Base-by-base conservation (phyloP, 2,329 filamentous ascomycete species). In the Waltergamsia citrina region DNA sequence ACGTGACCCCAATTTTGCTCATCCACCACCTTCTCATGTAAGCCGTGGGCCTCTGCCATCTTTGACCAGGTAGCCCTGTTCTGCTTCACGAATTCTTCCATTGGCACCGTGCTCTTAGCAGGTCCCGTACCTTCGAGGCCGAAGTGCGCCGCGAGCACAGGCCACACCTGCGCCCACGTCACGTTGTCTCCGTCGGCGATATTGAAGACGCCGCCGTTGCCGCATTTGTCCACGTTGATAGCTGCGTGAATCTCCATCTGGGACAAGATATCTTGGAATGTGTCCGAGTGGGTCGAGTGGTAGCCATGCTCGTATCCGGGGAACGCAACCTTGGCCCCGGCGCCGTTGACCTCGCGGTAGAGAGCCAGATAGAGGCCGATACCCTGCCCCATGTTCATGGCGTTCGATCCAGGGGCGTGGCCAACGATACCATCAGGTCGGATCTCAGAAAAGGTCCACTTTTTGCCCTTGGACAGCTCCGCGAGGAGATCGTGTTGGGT, bases 371-470 rank as follows among this genome's bases (percentile, higher is more conserved):
- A 43, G 12, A 44, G n/a, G 12, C 29, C 42, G 7, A 46, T 38
- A 2, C 37, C 39, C 34, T 41, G 33, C 10, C 29, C 38, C 31
- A 45, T 30, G 32, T 40, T 42, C 43, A 44, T 45, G 2, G 38
- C 33, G 23, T 41, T 44, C 6, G 34, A 15, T 12, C 29, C 32
- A 1, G 43, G 43, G 0, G 36, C 29, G 12, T 43, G 42, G 6
- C 42, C 43, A 10, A 43, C 39, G 23, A 46, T 42, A 3, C 29
- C 41, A 29, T 46, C 39, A 2, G 43, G 43, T 3, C 43, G 38
- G 16, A 46, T 34, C 38, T 45, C 42, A 17, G 33, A 35, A 15
- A 39, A 45, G 4, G 34, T 43, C 42, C 41, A 45, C 3, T 8
- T 3, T 14, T 46, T 43, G 7, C 39, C 39, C 4, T 27, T 4